Percentiles rank a stretch among this genome's conserved stretches.
These are phyloP conservation scores for Chenopodium suecicum DNA, from an alignment of 148 eudicot species.

Conservation along the genomic window DNA sequence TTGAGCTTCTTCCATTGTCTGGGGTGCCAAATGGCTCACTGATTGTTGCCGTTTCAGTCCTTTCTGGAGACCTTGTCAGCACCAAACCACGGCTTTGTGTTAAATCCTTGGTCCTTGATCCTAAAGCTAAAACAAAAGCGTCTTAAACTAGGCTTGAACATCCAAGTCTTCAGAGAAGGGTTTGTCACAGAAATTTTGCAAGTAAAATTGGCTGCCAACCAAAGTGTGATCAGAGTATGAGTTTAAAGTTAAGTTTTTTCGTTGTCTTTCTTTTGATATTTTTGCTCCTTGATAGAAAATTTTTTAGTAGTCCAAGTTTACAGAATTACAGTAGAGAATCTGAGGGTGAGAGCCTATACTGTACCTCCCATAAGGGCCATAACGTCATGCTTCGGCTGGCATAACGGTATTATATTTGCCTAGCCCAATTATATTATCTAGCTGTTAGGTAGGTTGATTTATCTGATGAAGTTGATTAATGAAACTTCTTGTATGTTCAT, in stretches of 20 bases:
- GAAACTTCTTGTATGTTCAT: not conserved
- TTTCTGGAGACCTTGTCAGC: conserved; percentile 55
- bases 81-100: conserved; percentile 62
- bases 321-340: no score
- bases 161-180: not conserved
- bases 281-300: no score
- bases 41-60: conserved; percentile 64
- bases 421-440: not conserved
- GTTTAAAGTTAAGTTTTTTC: not conserved
- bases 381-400: no score
- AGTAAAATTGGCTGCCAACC: not conserved
- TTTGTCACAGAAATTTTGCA: not conserved
- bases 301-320: no score
- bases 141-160: not conserved
- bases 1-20: conserved; percentile 67
- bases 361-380: no score
- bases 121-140: conserved; percentile 36
- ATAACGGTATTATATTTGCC: not conserved
- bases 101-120: conserved; percentile 49
- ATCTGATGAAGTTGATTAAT: not conserved
- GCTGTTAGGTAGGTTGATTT: not conserved
- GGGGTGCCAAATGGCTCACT: conserved; percentile 50
- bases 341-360: no score
- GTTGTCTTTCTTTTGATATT: no score
- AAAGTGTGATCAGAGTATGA: not conserved